phyloP scores from a whole-genome alignment of 2,329 filamentous ascomycete species.

The Calonectria honghensis region DNA sequence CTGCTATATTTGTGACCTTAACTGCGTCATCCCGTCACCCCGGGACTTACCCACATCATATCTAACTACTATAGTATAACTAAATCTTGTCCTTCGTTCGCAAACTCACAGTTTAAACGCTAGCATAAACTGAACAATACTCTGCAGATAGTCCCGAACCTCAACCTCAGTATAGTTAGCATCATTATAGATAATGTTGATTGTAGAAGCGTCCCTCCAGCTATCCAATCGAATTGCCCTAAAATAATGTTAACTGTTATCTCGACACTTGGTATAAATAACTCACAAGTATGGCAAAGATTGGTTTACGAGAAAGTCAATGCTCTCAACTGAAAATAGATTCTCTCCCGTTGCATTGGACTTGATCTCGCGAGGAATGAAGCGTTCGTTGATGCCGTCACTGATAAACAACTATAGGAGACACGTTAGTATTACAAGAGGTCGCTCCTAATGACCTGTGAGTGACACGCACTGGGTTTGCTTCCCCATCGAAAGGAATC shows the following conservation, averaged over 20 bases:
- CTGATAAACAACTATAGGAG: constrained; percentile 7
- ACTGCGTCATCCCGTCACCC: too few species aligned
- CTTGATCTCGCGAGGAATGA: constrained; percentile 10
- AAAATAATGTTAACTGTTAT: constrained; percentile 5
- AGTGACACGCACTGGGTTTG: constrained; percentile 8
- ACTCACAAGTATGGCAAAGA: constrained; percentile 6
- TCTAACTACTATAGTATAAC: too few species aligned
- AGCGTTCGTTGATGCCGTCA: constrained; percentile 6
- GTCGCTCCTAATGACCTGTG: neutral
- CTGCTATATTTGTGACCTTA: too few species aligned
- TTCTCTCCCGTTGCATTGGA: constrained; percentile 6
- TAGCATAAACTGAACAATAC: constrained; percentile 5
- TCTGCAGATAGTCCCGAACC: neutral
- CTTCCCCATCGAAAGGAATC: constrained; percentile 10
- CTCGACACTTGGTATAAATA: neutral
- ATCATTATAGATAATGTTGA: constrained; percentile 6
- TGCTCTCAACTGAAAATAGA: constrained; percentile 7
- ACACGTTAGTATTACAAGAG: constrained; percentile 5
- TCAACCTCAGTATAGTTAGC: constrained; percentile 1
- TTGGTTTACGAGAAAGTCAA: constrained; percentile 8
- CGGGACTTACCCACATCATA: too few species aligned
- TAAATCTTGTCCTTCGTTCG: neutral
- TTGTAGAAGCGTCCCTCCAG: constrained; percentile 12
- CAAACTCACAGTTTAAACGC: neutral
- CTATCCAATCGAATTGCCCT: constrained; percentile 9